These are phyloP conservation scores for Emydomyces testavorans DNA, from an alignment of 2,329 filamentous ascomycete species.

Conservation along the genomic window DNA sequence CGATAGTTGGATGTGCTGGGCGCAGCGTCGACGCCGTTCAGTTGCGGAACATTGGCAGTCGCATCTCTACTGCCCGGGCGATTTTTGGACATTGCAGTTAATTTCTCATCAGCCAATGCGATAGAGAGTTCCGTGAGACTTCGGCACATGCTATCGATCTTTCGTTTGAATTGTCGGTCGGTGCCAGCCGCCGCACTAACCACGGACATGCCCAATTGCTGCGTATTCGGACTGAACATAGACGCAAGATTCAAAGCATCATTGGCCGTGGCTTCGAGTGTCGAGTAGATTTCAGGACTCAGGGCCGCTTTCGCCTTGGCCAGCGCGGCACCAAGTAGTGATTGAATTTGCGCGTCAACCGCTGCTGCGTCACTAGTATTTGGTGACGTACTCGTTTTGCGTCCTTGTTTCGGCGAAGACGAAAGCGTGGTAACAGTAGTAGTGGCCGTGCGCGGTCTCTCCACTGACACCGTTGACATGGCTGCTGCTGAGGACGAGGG, in stretches of 20 bases:
- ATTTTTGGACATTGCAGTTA: constrained; percentile 19
- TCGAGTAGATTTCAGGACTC: constrained; percentile 58
- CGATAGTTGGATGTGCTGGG: constrained; percentile 25
- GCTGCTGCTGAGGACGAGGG: constrained; percentile 72
- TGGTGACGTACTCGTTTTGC: constrained; percentile 38
- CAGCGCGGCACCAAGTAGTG: constrained; percentile 68
- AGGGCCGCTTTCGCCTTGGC: constrained; percentile 63
- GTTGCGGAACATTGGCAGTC: constrained; percentile 16
- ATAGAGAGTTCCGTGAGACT: constrained; percentile 87
- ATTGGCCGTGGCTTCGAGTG: constrained; percentile 66
- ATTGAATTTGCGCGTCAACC: constrained; percentile 52
- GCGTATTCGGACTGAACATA: constrained; percentile 64
- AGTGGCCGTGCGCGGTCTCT: constrained; percentile 79
- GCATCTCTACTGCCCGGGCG: constrained; percentile 25
- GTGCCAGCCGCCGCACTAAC: constrained; percentile 37
- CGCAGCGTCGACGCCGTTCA: constrained; percentile 22
- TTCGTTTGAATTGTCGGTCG: constrained; percentile 76
- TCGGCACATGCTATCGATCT: constrained; percentile 84
- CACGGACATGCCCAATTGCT: constrained; percentile 29
- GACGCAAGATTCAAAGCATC: constrained; percentile 71
- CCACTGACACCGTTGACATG: constrained; percentile 60
- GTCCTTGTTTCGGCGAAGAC: constrained; percentile 67
- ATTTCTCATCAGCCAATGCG: constrained; percentile 56
- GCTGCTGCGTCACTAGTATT: constrained; percentile 28
- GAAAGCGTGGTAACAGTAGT: constrained; percentile 86